Evolutionary conservation across 257 asterid genomes (phyloP).

Genomic region (Scutellaria baicalensis): DNA sequence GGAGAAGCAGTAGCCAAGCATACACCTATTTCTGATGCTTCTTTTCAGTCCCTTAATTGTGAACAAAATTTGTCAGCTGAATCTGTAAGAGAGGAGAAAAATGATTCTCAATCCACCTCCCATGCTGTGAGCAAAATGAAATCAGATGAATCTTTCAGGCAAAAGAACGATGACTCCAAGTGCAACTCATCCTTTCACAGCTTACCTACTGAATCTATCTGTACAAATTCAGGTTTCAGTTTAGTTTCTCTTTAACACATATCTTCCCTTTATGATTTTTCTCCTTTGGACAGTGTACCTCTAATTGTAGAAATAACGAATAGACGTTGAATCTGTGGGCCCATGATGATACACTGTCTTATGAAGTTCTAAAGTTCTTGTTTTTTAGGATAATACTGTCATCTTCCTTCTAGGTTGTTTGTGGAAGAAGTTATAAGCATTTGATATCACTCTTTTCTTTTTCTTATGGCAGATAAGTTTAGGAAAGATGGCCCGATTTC

Average conservation of each 20-base stretch:
- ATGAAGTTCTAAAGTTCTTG: slow-evolving; percentile 19
- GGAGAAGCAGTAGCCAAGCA: slow-evolving; percentile 10
- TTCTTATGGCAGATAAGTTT: slow-evolving; percentile 16
- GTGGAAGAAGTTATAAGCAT: not conserved
- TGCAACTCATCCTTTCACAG: slow-evolving; percentile 14
- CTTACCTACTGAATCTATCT: slow-evolving; percentile 20
- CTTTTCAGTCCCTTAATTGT: slow-evolving; percentile 13
- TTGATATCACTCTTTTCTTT: not conserved
- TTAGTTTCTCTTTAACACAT: not conserved
- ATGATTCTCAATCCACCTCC: slow-evolving; percentile 12
- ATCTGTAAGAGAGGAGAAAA: slow-evolving; percentile 22
- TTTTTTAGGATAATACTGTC: not conserved
- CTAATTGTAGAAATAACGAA: not conserved
- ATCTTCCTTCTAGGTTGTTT: not conserved
- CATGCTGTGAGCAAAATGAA: slow-evolving; percentile 1
- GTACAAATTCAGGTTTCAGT: slow-evolving; percentile 9
- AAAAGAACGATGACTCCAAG: slow-evolving; percentile 21
- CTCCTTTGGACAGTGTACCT: not conserved
- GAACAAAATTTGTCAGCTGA: slow-evolving; percentile 11
- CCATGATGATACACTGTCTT: not conserved
- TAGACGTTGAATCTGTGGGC: not conserved
- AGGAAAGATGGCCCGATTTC: slow-evolving; percentile 9
- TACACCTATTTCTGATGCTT: slow-evolving; percentile 8
- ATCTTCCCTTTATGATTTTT: not conserved
- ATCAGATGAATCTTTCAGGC: slow-evolving; percentile 22